These are phyloP conservation scores for Leptomonas seymouri DNA, from an alignment of 208 protist species.

Conservation along the genomic window DNA sequence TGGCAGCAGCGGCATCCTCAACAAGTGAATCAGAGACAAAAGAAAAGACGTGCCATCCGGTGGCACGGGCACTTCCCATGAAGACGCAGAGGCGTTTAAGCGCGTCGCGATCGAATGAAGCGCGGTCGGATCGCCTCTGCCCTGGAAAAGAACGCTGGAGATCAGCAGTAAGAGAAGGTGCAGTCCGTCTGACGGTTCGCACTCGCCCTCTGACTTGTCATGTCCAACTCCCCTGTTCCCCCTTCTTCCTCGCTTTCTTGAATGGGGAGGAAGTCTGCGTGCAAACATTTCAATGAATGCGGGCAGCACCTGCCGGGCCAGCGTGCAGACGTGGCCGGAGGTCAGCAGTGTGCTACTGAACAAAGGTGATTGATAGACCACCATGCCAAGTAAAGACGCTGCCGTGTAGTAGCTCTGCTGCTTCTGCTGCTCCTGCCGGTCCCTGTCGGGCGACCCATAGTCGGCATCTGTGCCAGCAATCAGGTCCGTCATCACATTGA, in stretches of 20 bases:
- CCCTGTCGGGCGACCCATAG: background rate
- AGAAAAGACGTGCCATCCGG: conserved; percentile 1
- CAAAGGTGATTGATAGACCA: background rate
- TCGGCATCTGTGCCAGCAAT: background rate
- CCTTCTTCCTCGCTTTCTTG: background rate
- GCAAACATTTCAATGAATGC: background rate
- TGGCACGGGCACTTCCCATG: background rate
- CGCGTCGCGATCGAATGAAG: background rate
- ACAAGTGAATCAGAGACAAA: background rate
- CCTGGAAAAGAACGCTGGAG: background rate
- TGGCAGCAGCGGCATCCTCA: background rate
- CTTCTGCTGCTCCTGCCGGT: background rate
- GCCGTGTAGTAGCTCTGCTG: background rate
- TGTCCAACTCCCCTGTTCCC: background rate
- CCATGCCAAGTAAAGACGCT: background rate
- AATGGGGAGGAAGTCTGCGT: no score
- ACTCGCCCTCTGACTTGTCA: background rate
- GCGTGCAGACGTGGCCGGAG: background rate
- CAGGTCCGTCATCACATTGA: background rate
- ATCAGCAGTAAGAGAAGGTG: background rate
- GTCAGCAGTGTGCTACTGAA: background rate
- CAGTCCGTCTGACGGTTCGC: background rate
- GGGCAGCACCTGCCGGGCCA: conserved; percentile 4
- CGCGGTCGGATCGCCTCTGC: background rate
- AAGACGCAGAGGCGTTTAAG: background rate